A percentile compares a stretch with the other conserved stretches of the same genome.
Conservation (phyloP, 2,329 filamentous ascomycete species). For the Ophiostoma quercus region DNA sequence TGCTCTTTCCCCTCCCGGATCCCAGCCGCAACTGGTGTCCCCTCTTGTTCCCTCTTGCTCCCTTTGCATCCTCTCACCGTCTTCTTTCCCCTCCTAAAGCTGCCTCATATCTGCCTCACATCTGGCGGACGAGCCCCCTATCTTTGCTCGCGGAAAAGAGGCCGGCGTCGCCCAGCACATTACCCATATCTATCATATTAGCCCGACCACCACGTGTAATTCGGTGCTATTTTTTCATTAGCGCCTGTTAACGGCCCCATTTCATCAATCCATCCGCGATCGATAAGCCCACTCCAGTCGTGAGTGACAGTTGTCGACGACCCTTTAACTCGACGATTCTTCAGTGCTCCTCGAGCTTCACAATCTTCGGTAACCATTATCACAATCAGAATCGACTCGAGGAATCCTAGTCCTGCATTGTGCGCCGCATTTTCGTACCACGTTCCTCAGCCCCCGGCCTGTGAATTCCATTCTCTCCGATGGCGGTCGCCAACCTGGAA, state of each 20-base stretch:
- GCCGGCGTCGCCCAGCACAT: conserved; percentile 1
- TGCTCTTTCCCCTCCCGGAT: not conserved
- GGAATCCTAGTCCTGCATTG: no score
- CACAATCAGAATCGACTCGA: not conserved
- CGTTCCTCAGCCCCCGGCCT: not conserved
- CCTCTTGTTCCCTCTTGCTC: not conserved
- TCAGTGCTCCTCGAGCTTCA: not conserved
- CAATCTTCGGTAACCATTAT: not conserved
- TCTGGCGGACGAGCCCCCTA: not conserved
- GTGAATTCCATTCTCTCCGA: not conserved
- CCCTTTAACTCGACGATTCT: not conserved
- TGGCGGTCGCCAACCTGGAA: conserved; percentile 13
- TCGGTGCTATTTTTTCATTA: conserved; percentile 19
- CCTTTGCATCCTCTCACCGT: conserved; percentile 10
- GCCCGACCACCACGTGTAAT: conserved; percentile 10
- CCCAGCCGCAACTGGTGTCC: not conserved
- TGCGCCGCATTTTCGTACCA: not conserved
- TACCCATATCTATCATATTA: conserved; percentile 8
- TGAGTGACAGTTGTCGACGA: conserved; percentile 12
- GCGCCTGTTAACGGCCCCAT: conserved; percentile 13
- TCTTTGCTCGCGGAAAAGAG: conserved; percentile 7
- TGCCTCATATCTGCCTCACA: conserved; percentile 1
- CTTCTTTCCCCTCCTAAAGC: not conserved
- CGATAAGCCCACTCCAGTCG: conserved; percentile 17
- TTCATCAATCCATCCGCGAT: conserved; percentile 15